phyloP scores from a whole-genome alignment of 495 filamentous ascomycete genomes.

The Podospora australis region DNA sequence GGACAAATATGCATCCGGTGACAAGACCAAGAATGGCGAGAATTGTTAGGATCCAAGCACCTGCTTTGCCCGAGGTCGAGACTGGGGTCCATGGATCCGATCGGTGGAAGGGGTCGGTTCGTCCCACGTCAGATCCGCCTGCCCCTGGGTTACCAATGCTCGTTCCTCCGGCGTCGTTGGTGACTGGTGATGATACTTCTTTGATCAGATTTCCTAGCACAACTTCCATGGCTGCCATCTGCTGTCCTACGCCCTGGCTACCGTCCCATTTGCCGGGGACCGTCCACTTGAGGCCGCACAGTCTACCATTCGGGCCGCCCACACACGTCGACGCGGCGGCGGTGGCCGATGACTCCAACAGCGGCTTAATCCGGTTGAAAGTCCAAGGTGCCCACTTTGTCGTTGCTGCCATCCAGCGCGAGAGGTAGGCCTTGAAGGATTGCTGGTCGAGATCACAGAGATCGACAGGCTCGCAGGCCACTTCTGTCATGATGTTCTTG shows the following conservation, averaged over 20 bases:
- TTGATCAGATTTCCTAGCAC: slow-evolving; percentile 54
- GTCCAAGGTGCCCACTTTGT: slow-evolving; percentile 66
- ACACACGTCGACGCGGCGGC: slow-evolving; percentile 63
- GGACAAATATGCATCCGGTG: slow-evolving; percentile 28
- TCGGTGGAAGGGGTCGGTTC: slow-evolving; percentile 17
- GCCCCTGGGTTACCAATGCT: slow-evolving; percentile 65
- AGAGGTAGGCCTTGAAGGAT: slow-evolving; percentile 73
- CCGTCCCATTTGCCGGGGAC: slow-evolving; percentile 47
- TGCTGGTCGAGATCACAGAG: slow-evolving; percentile 67
- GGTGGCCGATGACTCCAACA: slow-evolving; percentile 54
- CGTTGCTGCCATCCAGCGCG: slow-evolving; percentile 68
- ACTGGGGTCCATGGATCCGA: slow-evolving; percentile 27
- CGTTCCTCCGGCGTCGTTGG: slow-evolving; percentile 62
- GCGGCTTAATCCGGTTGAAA: slow-evolving; percentile 50
- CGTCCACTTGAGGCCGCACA: slow-evolving; percentile 70
- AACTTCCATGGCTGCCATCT: slow-evolving; percentile 64
- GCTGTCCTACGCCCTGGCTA: slow-evolving; percentile 56
- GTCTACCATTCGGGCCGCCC: slow-evolving; percentile 50
- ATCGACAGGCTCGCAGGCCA: slow-evolving; percentile 60
- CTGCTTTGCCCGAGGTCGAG: slow-evolving; percentile 49
- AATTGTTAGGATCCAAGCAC: slow-evolving; percentile 55
- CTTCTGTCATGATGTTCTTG: slow-evolving; percentile 56
- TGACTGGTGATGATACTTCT: slow-evolving; percentile 48
- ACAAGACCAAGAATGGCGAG: slow-evolving; percentile 30
- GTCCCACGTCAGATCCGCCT: slow-evolving; percentile 43